Evolutionary conservation across 176 grass and related monocot species (phyloP), one percentile per base, ranked within the genome.

Genomic region (Elaeis guineensis): DNA sequence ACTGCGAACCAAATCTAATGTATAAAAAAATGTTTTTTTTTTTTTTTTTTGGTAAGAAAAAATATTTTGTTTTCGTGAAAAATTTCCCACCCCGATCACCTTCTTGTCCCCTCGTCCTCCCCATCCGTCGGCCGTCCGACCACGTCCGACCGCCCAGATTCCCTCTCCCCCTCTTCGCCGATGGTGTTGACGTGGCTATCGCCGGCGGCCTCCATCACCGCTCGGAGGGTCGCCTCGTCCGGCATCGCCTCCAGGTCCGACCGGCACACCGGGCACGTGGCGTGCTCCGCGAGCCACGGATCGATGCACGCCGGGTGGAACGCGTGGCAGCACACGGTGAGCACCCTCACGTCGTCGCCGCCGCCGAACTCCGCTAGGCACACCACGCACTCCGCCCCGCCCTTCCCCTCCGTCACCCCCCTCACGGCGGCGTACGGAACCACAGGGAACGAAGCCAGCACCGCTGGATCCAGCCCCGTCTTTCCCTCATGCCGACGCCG

Each of bases 181-280:
- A 66, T 35, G 16, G 26, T 50, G 4, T 50, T 55, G 50, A 59
- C 9, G 19, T 30, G 69, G 61, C 59, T 70, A 14, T 26, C 19
- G 44, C 23, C 21, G 62, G 14, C 17, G 48, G 9, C 62, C 44
- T 65, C 62, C 3, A 16, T 39, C 44, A 65, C 44, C 15, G 62
- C 62, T 12, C 50, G 5, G 20, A 53, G 64, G 12, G 72, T 32
- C 17, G 24, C 44, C 52, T 30, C 17, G n/a, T 48, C 52, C 0
- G 58, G 49, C 54, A 23, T 21, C 49, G 72, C 23, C 51, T 51
- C 62, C 23, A 85, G 82, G 21, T 85, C 29, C 24, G 55, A 56
- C 22, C 87, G 87, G 69, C 87, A 86, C 1, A 83, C 64, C 15
- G 79, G 87, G 39, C 83, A 90, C 9, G 83, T 90, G 50, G 83